Evolutionary conservation across 2,329 filamentous ascomycete species (phyloP), one percentile per base, ranked within the genome.

Genomic region (Colletotrichum musae): DNA sequence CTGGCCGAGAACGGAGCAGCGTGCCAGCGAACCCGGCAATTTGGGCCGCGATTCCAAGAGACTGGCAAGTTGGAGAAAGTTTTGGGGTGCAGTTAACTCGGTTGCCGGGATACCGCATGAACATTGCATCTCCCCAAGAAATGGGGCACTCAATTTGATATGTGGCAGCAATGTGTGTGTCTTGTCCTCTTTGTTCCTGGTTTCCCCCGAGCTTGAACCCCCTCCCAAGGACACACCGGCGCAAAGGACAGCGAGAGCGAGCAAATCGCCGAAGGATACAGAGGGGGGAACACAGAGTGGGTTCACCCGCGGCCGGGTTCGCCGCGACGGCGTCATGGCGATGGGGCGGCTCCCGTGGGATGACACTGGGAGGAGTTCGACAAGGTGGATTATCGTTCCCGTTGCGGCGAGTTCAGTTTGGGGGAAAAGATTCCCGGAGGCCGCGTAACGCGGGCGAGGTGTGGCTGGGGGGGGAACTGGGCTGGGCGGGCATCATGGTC

Each of bases 371-470:
- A 9, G 4, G 9, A 18, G 4, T n/a, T 16, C 21, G 21, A 7
- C 45, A 21, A 43, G 12, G 41, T 15, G 41, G 41, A 16, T 7
- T 48, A 16, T 2, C 18, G 45, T 48, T 47, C 45, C n/a, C 16
- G 52, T 43, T n/a, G 52, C 52, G 16, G 48, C 48, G 21, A 52
- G 48, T n/a, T 28, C 26, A 54, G 15, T 21, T 18, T 36, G 32
- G 32, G 32, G 32, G 52, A 15, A 39, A 15, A n/a, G 41, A 43
- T 21, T 50, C 26, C 26, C 59, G 56, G 56, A 59, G 66, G 67
- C 62, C 62, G 63, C 63, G 67, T 66, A 67, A 67, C 56, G 50
- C 45, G 67, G n/a, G 15, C 45, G 32, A 36, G 57, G 6, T 61
- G 63, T 61, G 52, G 63, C 67, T 70, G 32, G 32, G 21, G 18